These are phyloP conservation scores for Cladosporium sp. DNA, from an alignment of 2,329 filamentous ascomycete species.

Conservation along the genomic window DNA sequence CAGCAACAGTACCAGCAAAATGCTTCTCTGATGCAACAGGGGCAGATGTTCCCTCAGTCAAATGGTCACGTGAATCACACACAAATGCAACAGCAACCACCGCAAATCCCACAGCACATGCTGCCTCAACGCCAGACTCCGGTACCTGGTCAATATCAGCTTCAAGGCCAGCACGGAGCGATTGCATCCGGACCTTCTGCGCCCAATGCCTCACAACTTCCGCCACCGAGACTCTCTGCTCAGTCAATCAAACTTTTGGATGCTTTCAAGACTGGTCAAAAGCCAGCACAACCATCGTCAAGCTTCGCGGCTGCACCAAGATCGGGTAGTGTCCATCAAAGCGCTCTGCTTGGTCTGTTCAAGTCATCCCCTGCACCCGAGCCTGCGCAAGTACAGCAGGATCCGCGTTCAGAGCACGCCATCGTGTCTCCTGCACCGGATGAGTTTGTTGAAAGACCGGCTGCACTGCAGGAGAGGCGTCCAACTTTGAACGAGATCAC, in stretches of 20 bases:
- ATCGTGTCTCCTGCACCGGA: slow-evolving; percentile 27
- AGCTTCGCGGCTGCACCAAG: not conserved
- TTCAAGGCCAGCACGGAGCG: slow-evolving; percentile 20
- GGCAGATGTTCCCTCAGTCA: not conserved
- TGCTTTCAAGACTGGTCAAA: slow-evolving; percentile 52
- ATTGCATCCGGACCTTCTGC: slow-evolving; percentile 46
- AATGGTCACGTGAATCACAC: slow-evolving; percentile 3
- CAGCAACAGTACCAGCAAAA: not conserved
- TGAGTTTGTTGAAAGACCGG: slow-evolving; percentile 27
- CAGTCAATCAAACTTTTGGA: slow-evolving; percentile 61
- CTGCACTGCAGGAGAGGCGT: slow-evolving; percentile 25
- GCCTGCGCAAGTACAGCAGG: slow-evolving; percentile 19
- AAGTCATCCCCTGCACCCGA: slow-evolving; percentile 32
- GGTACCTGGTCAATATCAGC: not conserved
- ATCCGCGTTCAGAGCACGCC: slow-evolving; percentile 9
- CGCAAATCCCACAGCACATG: not conserved
- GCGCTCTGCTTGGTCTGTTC: slow-evolving; percentile 50
- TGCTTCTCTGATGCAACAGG: not conserved
- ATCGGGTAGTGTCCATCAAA: slow-evolving; percentile 41
- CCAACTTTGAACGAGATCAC: slow-evolving; percentile 39
- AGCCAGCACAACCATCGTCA: slow-evolving; percentile 1
- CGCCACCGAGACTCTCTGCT: slow-evolving; percentile 59
- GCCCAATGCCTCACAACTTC: slow-evolving; percentile 60
- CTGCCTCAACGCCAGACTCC: not conserved
- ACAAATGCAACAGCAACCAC: slow-evolving; percentile 14